A percentile compares a stretch with the other conserved stretches of the same genome.
These are phyloP conservation scores for Schizosaccharomyces versatilis DNA, from an alignment of 1,139 yeast species.

Conservation along the genomic window DNA sequence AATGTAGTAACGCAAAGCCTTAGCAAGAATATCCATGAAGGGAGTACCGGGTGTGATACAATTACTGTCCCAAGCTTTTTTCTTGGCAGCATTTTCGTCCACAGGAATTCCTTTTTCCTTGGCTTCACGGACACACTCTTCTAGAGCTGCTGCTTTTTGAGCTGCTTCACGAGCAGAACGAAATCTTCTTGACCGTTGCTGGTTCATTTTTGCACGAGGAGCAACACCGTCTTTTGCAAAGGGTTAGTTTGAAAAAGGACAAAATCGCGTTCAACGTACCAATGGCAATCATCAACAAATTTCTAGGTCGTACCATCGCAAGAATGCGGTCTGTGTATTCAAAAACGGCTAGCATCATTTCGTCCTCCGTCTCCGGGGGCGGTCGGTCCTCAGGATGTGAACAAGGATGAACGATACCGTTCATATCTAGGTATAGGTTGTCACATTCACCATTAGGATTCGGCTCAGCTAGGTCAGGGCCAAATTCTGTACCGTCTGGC, in stretches of 20 bases:
- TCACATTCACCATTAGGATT: constrained; percentile 79
- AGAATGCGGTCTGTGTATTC: constrained; percentile 73
- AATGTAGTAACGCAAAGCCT: constrained; percentile 67
- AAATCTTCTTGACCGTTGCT: constrained; percentile 91
- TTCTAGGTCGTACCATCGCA: constrained; percentile 85
- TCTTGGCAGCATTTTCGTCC: constrained; percentile 22
- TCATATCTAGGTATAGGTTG: constrained; percentile 81
- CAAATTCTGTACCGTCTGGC: constrained; percentile 34
- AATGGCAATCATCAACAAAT: constrained; percentile 72
- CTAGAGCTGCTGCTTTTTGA: constrained; percentile 19
- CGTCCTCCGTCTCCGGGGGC: constrained; percentile 83
- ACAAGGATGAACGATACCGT: constrained; percentile 94
- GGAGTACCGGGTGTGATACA: constrained; percentile 97
- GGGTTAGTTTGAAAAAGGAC: too few relatives aligned
- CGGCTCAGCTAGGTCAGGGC: constrained; percentile 46
- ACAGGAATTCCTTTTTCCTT: constrained; percentile 24
- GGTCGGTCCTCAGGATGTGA: constrained; percentile 90
- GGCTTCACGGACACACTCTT: constrained; percentile 27
- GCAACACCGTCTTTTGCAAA: constrained; percentile 65
- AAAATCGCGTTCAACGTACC: not conserved
- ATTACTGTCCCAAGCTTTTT: constrained; percentile 65
- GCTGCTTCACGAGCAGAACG: constrained; percentile 90
- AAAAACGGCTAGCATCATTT: constrained; percentile 79
- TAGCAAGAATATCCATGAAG: constrained; percentile 79
- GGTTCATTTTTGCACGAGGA: constrained; percentile 97